A percentile compares a stretch with the other conserved stretches of the same genome.
These are phyloP conservation scores for Colletotrichum sp. DNA, from an alignment of 2,329 filamentous ascomycete species.

Conservation along the genomic window DNA sequence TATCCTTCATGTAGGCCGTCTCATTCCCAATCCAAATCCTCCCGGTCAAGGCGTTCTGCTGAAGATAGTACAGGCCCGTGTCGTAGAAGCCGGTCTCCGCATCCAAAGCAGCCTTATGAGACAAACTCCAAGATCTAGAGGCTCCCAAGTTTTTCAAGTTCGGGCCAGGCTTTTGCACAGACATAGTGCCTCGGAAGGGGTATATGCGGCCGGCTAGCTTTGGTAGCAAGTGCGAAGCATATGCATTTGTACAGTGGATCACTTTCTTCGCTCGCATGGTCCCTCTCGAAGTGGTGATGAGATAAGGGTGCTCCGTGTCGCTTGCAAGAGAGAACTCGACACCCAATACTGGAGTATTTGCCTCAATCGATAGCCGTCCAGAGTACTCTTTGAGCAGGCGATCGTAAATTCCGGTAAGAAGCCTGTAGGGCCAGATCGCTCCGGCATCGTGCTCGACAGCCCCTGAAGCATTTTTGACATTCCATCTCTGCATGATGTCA, in stretches of 20 bases:
- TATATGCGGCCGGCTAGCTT: slow-evolving; percentile 38
- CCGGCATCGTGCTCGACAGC: slow-evolving; percentile 30
- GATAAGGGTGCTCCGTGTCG: slow-evolving; percentile 26
- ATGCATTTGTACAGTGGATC: slow-evolving; percentile 47
- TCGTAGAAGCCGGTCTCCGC: background rate
- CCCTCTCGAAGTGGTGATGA: slow-evolving; percentile 40
- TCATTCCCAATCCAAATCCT: slow-evolving; percentile 18
- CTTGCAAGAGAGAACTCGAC: background rate
- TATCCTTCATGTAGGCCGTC: background rate
- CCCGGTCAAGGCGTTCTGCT: background rate
- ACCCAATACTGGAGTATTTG: slow-evolving; percentile 32
- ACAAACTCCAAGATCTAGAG: slow-evolving; percentile 22
- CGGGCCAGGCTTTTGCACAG: slow-evolving; percentile 37
- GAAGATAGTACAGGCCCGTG: slow-evolving; percentile 15
- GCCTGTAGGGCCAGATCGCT: slow-evolving; percentile 43
- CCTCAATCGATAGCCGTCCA: slow-evolving; percentile 31
- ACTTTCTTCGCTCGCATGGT: slow-evolving; percentile 36
- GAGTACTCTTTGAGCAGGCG: slow-evolving; percentile 30
- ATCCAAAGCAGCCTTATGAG: background rate
- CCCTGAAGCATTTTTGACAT: slow-evolving; percentile 23
- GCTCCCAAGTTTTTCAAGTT: slow-evolving; percentile 9
- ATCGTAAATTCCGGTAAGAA: slow-evolving; percentile 39
- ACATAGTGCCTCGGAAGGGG: slow-evolving; percentile 47
- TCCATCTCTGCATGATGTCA: slow-evolving; percentile 22
- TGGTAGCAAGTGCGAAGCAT: slow-evolving; percentile 45